These are phyloP conservation scores for Ogataea philodendri DNA, from an alignment of 805 yeast genomes.

Conservation along the genomic window DNA sequence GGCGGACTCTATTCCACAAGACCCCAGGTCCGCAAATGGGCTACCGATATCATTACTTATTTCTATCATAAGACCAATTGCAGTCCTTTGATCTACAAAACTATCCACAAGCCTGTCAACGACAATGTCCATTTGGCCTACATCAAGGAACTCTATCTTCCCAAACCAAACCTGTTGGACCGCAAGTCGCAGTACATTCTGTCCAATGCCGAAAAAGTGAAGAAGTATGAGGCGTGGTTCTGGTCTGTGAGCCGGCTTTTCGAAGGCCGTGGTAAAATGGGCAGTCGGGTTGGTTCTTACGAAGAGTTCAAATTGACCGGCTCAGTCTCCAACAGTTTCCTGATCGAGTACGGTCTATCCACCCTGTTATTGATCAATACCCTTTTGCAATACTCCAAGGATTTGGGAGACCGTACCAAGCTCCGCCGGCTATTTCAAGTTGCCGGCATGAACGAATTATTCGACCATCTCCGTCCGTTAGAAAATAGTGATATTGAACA, in stretches of 20 bases:
- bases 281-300: slow-evolving; percentile 89
- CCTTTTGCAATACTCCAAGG: slow-evolving; percentile 40
- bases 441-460: slow-evolving; percentile 40
- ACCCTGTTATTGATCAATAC: slow-evolving; percentile 51
- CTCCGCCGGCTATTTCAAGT: slow-evolving; percentile 44
- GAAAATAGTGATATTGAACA: slow-evolving; percentile 42
- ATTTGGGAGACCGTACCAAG: slow-evolving; percentile 43
- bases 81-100: slow-evolving; percentile 22
- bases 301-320: slow-evolving; percentile 66
- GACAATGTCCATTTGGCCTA: slow-evolving; percentile 36
- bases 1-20: slow-evolving; percentile 78
- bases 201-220: slow-evolving; percentile 25
- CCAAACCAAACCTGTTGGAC: slow-evolving; percentile 25
- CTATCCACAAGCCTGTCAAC: slow-evolving; percentile 30
- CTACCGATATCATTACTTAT: slow-evolving; percentile 75
- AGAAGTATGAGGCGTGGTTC: slow-evolving; percentile 36
- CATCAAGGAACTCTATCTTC: slow-evolving; percentile 27
- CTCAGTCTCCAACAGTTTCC: slow-evolving; percentile 55
- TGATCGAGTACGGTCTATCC: slow-evolving; percentile 53
- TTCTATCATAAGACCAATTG: slow-evolving; percentile 34
- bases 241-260: slow-evolving; percentile 31
- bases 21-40: slow-evolving; percentile 76
- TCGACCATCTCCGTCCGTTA: slow-evolving; percentile 38
- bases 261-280: slow-evolving; percentile 80
- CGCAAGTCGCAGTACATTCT: slow-evolving; percentile 28